Base-by-base conservation (phyloP, 495 filamentous ascomycete species). In the Xanthoparmelia taractica region DNA sequence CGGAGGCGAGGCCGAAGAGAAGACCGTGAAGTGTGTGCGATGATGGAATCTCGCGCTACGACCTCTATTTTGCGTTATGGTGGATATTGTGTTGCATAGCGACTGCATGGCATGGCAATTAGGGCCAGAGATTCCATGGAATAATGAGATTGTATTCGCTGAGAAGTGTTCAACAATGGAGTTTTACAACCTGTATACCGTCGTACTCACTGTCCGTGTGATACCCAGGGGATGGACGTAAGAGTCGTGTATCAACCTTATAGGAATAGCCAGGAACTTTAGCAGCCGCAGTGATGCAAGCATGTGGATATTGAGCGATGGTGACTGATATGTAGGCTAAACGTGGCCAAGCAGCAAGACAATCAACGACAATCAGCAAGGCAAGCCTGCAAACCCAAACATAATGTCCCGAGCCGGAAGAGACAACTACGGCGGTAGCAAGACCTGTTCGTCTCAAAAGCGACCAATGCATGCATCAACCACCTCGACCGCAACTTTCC, bases 1-100 rank as follows among this genome's bases (percentile, higher is more conserved):
- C 74, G 36, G 77, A 66, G 66, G 71, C n/a, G 18, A 45, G 40
- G 54, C 41, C 37, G 61, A 57, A 34, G 25, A 47, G 40, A 8
- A 63, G 38, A 25, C 54, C n/a, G 20, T 27, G 33, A 29, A 2
- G 5, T 33, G 11, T 62, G 33, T 34, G 36, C 15, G 50, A 56
- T 62, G 60, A 34, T 54, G 2, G 25, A 17, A 33, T 33, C 2
- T 20, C 33, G 29, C 8, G 15, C 29, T 12, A 33, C 27, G 50
- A 54, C 31, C 0, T 43, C 25, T 7, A 43, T 8, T n/a, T 4
- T 56, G 48, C 34, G n/a, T 61, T 13, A 33, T 5, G 38, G 10
- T 36, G 41, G 23, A 27, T 34, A 37, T 54, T 34, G n/a, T 40
- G 37, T 48, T 47, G n/a, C 58, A 12, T 47, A 60, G 58, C 40